Percentiles rank a stretch among this genome's conserved stretches.
Evolutionary conservation across 2,329 filamentous ascomycete genomes (phyloP).

Genomic region (Cercospora beticola): DNA sequence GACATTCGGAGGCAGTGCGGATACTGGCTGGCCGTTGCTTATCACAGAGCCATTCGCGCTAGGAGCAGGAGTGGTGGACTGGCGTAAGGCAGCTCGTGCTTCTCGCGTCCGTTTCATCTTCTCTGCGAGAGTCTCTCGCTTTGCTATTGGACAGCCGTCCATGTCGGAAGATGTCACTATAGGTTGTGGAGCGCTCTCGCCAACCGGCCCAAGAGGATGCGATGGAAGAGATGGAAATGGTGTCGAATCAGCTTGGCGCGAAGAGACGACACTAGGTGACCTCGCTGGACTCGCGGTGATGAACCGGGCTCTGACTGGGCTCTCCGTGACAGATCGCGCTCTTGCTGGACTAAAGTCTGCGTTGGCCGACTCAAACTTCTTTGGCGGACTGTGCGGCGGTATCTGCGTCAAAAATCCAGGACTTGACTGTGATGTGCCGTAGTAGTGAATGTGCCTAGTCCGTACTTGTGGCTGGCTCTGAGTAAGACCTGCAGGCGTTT

Average conservation of each 20-base stretch:
- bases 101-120: conserved; percentile 24
- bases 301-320: not conserved
- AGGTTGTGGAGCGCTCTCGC: conserved; percentile 30
- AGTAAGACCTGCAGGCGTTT: not conserved
- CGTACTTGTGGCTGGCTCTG: not conserved
- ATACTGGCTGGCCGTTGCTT: conserved; percentile 21
- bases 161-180: conserved; percentile 10
- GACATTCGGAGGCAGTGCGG: conserved; percentile 27
- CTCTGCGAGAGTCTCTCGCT: conserved; percentile 17
- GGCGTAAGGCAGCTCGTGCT: not conserved
- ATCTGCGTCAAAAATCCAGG: conserved; percentile 32
- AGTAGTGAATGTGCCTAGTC: not conserved
- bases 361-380: not conserved
- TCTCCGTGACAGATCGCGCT: not conserved
- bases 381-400: not conserved
- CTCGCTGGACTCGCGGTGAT: not conserved
- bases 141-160: conserved; percentile 20
- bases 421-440: conserved; percentile 4
- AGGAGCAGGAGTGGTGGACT: conserved; percentile 12
- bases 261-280: conserved; percentile 10
- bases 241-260: conserved; percentile 18
- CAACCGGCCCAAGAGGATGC: conserved; percentile 25
- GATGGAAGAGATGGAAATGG: conserved; percentile 30
- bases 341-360: not conserved
- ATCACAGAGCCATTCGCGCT: not conserved